Conservation (phyloP, 306 rosid species). For the Amphicarpaea edgeworthii region DNA sequence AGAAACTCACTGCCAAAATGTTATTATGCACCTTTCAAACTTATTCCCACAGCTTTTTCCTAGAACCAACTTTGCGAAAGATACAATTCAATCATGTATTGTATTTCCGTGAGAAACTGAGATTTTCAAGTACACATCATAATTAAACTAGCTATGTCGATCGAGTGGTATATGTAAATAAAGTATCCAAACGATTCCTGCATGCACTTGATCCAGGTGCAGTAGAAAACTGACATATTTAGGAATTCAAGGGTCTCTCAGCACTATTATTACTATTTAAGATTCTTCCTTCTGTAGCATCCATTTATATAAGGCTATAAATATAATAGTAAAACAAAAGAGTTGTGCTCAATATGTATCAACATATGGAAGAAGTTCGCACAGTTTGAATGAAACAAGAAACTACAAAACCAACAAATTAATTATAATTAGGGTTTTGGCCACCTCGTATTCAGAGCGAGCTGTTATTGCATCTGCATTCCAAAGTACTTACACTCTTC, state of each 20-base stretch:
- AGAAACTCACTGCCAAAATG: constrained; percentile 71
- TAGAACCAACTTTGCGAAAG: constrained; percentile 37
- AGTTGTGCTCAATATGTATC: constrained; percentile 37
- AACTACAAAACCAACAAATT: constrained; percentile 44
- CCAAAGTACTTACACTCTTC: constrained; percentile 62
- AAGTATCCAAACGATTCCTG: constrained; percentile 29
- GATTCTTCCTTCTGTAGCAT: constrained; percentile 36
- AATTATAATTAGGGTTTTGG: constrained; percentile 44
- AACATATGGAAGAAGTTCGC: constrained; percentile 39
- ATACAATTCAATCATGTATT: constrained; percentile 56
- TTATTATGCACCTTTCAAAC: constrained; percentile 53
- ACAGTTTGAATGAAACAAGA: constrained; percentile 40
- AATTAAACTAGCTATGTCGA: constrained; percentile 12
- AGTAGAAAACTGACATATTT: constrained; percentile 28
- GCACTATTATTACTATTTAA: constrained; percentile 36
- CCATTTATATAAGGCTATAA: constrained; percentile 28
- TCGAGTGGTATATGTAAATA: neutral
- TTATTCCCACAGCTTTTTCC: constrained; percentile 54
- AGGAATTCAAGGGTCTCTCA: constrained; percentile 37
- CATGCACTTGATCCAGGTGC: constrained; percentile 41
- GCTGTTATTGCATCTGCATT: constrained; percentile 58
- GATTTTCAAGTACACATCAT: constrained; percentile 30
- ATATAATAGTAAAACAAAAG: constrained; percentile 19
- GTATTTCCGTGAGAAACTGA: constrained; percentile 40
- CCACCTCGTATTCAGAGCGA: constrained; percentile 31